Base-by-base conservation (phyloP, 169 alveolate genomes). In the Eimeria falciformis region DNA sequence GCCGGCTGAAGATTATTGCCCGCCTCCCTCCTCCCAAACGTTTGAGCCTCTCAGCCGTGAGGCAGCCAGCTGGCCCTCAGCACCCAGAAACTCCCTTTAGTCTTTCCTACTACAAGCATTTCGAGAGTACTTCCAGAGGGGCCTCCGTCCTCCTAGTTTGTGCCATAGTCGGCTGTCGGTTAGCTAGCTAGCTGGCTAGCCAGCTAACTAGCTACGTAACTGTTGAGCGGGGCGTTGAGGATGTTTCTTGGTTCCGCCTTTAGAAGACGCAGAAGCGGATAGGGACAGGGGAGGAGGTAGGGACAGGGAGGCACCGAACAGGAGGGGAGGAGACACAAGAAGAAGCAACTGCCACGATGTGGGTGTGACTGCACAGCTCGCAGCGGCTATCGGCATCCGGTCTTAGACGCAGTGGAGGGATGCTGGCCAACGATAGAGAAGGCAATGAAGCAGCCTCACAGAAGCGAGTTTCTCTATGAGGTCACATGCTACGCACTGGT, bases 311-410 rank as follows among this genome's bases (percentile, higher is more conserved):
- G n/a, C n/a, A n/a, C n/a, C n/a, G n/a, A n/a, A n/a, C n/a, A n/a
- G n/a, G n/a, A n/a, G n/a, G n/a, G n/a, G n/a, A n/a, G n/a, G n/a
- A n/a, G n/a, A n/a, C n/a, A n/a, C n/a, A n/a, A n/a, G n/a, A n/a
- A n/a, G n/a, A n/a, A n/a, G n/a, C n/a, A n/a, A n/a, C n/a, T n/a
- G n/a, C n/a, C n/a, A n/a, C n/a, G n/a, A n/a, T n/a, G 62, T 53
- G 75, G 25, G 12, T 14, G 14, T 21, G 17, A 23, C 56, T n/a
- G 43, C 40, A 69, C 83, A 89, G 93, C 86, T 65, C 88, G 83
- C 73, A 89, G 93, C 81, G 84, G 82, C 4, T 89, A 78, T 56
- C 89, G 93, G 29, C 93, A 89, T 45, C 93, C 93, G 1, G 93
- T 89, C 47, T 65, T 89, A 33, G 93, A 89, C 47, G 93, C 83